Evolutionary conservation across 441 rosid species (phyloP).

Genomic region (Euphorbia corollata): DNA sequence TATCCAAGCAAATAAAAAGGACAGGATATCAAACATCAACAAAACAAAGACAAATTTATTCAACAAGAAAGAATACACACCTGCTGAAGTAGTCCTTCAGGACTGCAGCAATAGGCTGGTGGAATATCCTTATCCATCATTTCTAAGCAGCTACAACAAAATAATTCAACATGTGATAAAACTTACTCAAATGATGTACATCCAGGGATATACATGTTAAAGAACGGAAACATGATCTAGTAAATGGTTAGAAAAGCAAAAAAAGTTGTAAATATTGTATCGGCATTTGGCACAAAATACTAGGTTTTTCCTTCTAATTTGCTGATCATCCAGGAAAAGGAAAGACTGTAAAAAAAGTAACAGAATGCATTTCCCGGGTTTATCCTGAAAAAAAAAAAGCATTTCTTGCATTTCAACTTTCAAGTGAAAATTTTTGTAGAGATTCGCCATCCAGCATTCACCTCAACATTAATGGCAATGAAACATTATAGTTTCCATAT

Average conservation of each 20-base stretch:
- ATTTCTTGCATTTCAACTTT: too few species aligned
- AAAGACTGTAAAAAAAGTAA: too few species aligned
- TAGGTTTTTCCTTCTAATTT: background rate
- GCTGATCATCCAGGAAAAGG: too few species aligned
- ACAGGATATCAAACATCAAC: background rate
- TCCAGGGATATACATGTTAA: background rate
- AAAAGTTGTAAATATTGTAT: background rate
- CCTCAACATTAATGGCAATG: too few species aligned
- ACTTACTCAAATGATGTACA: background rate
- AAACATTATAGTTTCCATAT: too few species aligned
- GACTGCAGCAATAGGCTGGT: slow-evolving; percentile 51
- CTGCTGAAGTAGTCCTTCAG: slow-evolving; percentile 58
- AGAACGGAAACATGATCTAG: background rate
- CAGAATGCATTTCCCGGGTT: too few species aligned
- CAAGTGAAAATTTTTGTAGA: too few species aligned
- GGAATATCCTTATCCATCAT: slow-evolving; percentile 33
- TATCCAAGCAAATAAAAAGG: background rate
- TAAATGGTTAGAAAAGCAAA: background rate
- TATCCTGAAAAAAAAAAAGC: too few species aligned
- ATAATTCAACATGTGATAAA: background rate
- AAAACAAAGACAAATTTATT: background rate
- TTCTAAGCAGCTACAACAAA: slow-evolving; percentile 16
- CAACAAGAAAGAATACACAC: slow-evolving; percentile 21
- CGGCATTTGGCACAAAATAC: background rate
- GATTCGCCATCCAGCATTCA: too few species aligned